Evolutionary conservation across 495 filamentous ascomycete genomes (phyloP).

Genomic region (Alectoria sarmentosa): DNA sequence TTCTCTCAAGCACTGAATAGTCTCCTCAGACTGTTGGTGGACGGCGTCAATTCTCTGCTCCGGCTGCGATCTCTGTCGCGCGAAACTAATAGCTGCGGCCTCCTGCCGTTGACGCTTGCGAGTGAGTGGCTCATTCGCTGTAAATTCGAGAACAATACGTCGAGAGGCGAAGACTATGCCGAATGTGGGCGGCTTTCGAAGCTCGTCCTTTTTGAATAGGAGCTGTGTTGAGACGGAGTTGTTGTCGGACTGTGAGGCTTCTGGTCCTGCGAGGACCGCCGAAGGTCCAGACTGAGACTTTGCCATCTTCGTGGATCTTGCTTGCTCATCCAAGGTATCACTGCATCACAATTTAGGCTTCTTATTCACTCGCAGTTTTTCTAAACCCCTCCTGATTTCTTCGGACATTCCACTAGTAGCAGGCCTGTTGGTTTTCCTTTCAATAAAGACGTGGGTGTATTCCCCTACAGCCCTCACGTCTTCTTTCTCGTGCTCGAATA

Average conservation of each 20-base stretch:
- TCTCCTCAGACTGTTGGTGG: not conserved
- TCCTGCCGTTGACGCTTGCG: not conserved
- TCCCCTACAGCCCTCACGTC: conserved; percentile 77
- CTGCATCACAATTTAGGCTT: conserved; percentile 28
- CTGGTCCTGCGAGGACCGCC: too few relatives aligned
- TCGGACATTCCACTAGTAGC: conserved; percentile 50
- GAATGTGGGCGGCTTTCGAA: too few relatives aligned
- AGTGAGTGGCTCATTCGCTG: not conserved
- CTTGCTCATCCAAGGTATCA: too few relatives aligned
- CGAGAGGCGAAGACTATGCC: too few relatives aligned
- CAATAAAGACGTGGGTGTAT: conserved; percentile 85
- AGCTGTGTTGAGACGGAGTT: too few relatives aligned
- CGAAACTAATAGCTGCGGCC: too few relatives aligned
- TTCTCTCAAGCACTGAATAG: too few relatives aligned
- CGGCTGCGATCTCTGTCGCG: not conserved
- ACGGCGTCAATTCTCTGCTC: not conserved
- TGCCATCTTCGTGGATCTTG: too few relatives aligned
- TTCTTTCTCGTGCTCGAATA: conserved; percentile 73
- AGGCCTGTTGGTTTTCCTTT: conserved; percentile 63
- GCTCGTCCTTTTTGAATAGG: too few relatives aligned
- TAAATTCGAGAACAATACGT: too few relatives aligned
- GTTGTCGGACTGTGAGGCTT: too few relatives aligned
- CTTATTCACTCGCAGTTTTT: conserved; percentile 26
- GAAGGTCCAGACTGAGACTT: too few relatives aligned
- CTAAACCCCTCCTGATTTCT: conserved; percentile 47